Base-by-base conservation (phyloP, 768 basidiomycete genomes). In the Suillus lakei region DNA sequence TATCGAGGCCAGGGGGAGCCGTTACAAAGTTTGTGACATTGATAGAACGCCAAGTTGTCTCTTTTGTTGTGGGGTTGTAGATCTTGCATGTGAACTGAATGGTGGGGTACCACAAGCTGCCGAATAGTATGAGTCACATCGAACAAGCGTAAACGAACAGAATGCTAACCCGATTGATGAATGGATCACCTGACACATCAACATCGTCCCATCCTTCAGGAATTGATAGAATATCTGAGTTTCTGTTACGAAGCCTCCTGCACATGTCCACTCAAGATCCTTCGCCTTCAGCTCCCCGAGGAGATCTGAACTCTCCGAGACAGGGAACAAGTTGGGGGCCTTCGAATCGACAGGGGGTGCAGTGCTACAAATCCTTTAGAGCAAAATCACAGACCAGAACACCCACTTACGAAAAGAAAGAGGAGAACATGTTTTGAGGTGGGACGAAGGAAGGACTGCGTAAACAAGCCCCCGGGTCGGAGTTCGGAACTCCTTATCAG, bases 11-110 rank as follows among this genome's bases (percentile, higher is more conserved):
- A 32, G 90, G 85, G n/a, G 89, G 88, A 1, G 92, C 87, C 18
- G 88, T 86, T 61, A 85, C 83, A 72, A 95, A 96, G 77, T 93
- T 92, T 72, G 83, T 82, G 44, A 93, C 92, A 65, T 95, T 95
- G 76, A 95, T 74, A 32, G 93, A 95, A 76, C 92, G 93, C 96
- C 96, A 99, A 64, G 81, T 82, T 54, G 79, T 84, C 71, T 91
- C 84, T 63, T 88, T 86, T 23, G 90, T 93, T 67, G 85, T 83
- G 6, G 95, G 90, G 72, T 98, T 86, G 81, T 86, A 90, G 60
- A 92, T 79, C 79, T 96, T 97, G 88, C 90, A 96, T 5, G 89
- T 92, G 77, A 98, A 94, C 78, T 99, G 97, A 71, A 97, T 90
- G 36, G 91, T 93, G 4, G 98, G 96, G 74, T 92, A 96, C 89